Evolutionary conservation across 2,329 filamentous ascomycete species (phyloP).

Genomic region (Didymella segeticola): DNA sequence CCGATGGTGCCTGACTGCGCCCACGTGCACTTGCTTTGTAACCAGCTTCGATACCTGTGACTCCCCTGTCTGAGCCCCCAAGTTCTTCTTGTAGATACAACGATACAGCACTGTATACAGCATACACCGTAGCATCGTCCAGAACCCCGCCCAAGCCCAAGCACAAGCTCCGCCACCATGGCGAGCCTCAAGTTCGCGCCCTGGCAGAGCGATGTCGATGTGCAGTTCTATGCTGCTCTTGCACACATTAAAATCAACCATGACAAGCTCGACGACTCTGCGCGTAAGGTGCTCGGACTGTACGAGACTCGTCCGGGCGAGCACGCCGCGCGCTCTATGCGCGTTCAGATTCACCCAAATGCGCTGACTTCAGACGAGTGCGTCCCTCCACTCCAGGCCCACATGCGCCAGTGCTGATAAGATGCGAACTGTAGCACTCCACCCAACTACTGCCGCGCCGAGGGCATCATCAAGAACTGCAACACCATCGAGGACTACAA

Average conservation of each 20-base stretch:
- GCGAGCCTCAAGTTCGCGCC: constrained; percentile 76
- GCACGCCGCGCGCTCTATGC: constrained; percentile 76
- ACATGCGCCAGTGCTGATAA: constrained; percentile 19
- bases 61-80: constrained; percentile 20
- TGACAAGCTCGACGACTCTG: constrained; percentile 95
- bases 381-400: constrained; percentile 46
- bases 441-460: constrained; percentile 72
- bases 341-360: constrained; percentile 88
- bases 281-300: constrained; percentile 81
- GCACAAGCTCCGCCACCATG: constrained; percentile 33
- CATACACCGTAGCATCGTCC: background rate
- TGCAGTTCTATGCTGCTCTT: constrained; percentile 93
- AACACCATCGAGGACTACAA: constrained; percentile 96
- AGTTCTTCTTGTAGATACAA: background rate
- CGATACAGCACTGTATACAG: background rate
- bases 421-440: constrained; percentile 30
- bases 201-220: constrained; percentile 91
- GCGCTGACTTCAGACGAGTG: constrained; percentile 85
- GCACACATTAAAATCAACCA: constrained; percentile 93
- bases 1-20: constrained; percentile 27
- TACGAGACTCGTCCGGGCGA: constrained; percentile 83
- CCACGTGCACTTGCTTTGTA: constrained; percentile 29
- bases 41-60: constrained; percentile 23
- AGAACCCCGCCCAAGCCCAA: constrained; percentile 2
- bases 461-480: constrained; percentile 93